A percentile compares a stretch with the other conserved stretches of the same genome.
phyloP scores from a whole-genome alignment of 2,329 filamentous ascomycete genomes.

The Didymella exigua region DNA sequence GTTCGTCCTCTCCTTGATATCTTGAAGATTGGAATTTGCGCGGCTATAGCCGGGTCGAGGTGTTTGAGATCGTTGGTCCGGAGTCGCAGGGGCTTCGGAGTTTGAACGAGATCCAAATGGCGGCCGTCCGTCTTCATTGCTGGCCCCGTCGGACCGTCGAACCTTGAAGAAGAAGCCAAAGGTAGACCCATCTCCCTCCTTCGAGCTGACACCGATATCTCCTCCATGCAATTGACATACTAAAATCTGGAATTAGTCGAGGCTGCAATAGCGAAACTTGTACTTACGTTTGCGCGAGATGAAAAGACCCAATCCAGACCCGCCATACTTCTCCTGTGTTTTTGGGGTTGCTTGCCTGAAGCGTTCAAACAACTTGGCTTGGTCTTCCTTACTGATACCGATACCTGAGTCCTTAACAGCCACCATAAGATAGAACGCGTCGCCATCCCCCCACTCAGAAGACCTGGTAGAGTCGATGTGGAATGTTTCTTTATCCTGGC shows the following conservation, averaged over 20 bases:
- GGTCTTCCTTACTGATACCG: constrained; percentile 49
- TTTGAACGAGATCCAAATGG: constrained; percentile 30
- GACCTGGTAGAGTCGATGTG: constrained; percentile 51
- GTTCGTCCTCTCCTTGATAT: constrained; percentile 31
- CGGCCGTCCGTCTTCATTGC: constrained; percentile 32
- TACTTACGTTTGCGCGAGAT: constrained; percentile 46
- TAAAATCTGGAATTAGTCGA: constrained; percentile 1
- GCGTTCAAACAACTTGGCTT: constrained; percentile 51
- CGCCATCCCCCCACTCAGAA: constrained; percentile 50
- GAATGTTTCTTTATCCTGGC: constrained; percentile 41
- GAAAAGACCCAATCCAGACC: constrained; percentile 47
- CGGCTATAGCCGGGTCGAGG: constrained; percentile 37
- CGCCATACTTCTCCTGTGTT: constrained; percentile 51
- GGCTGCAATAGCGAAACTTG: background rate
- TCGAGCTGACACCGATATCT: constrained; percentile 46
- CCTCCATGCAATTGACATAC: constrained; percentile 48
- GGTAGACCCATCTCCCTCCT: constrained; percentile 44
- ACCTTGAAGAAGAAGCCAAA: constrained; percentile 49
- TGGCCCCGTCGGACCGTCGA: constrained; percentile 30
- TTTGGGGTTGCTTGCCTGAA: constrained; percentile 51
- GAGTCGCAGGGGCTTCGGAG: constrained; percentile 27
- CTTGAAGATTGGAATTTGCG: constrained; percentile 33
- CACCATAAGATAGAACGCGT: constrained; percentile 51
- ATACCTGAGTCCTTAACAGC: constrained; percentile 53
- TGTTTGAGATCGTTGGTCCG: constrained; percentile 18